Base-by-base conservation (phyloP, 129 eudicot genomes). In the Flaveria ramosissima region DNA sequence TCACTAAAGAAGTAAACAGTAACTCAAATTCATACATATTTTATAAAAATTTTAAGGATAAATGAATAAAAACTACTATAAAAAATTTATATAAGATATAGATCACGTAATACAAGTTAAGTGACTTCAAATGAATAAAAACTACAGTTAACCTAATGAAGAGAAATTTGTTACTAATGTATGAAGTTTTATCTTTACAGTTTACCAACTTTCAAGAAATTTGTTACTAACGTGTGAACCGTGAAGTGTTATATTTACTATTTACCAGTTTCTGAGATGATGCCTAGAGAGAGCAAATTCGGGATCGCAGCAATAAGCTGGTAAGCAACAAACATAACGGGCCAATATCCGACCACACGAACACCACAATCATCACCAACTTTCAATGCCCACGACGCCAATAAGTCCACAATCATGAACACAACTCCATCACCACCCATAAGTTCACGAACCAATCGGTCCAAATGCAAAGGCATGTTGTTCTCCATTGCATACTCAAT, bases 321-420 rank as follows among this genome's bases (percentile, higher is more conserved):
- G 45, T 87, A 90, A 43, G 92, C 82, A 55, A 84, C 88, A n/a
- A 87, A 73, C 97, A 88, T 90, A 60, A 87, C 97, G 13, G 97
- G 97, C 98, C 98, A 93, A 50, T 87, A 93, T 63, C 98, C 98
- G 3, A 85, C 97, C 9, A 85, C 92, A 43, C 30, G 82, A 26
- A 90, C 84, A n/a, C 92, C 96, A 61, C 89, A 82, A 16, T 72
- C 77, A 8, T 71, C 5, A 3, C 76, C 97, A 41, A 93, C 98
- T 41, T 82, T 79, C 6, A 93, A 65, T 0, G 97, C 96, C 86
- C 87, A 87, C n/a, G 98, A 93, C 4, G 91, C 92, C 79, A 93
- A 48, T 36, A 93, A 77, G 56, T 93, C 98, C 26, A 84, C 96
- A 21, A 93, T 55, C 80, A 93, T 51, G 77, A 87, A 85, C 3